Evolutionary conservation across 495 filamentous ascomycete genomes (phyloP), one percentile per base, ranked within the genome.

Genomic region (Penicillium crystallinum): DNA sequence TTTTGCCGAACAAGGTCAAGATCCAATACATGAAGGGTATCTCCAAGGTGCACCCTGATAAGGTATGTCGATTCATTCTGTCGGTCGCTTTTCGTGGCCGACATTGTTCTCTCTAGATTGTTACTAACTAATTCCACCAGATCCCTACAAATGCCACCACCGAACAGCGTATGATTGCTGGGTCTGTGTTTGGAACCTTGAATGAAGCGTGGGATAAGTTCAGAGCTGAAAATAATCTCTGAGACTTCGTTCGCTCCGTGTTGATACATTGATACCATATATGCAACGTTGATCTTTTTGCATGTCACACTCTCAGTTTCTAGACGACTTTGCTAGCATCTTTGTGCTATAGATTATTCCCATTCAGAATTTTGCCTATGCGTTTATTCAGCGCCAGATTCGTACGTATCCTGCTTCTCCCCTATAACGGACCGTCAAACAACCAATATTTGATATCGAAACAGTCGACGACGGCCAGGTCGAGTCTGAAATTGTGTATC

Each of bases 121-220:
- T 29, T 43, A 61, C 45, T 34, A 47, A 40, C 39, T 7, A 25
- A 14, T 21, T 30, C 12, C 11, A 36, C 14, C 41, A 98, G 93
- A 84, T 98, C 54, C 73, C 91, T 12, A 88, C 86, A 62, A 81
- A 85, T 53, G 91, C 93, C 25, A 91, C 82, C n/a, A 97, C 91
- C 2, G 95, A 97, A 69, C 89, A 96, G 53, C 82, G 80, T 37
- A 95, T 98, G 86, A 89, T 97, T 66, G 88, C 90, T 44, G 88
- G 82, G 7, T 83, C 86, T 6, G 93, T 98, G 15, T 98, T 98
- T 61, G 87, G 85, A 55, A 87, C 90, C 14, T 74, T 98, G 65
- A 98, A 98, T 64, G 95, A 97, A 70, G 90, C 91, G 6, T 98
- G 93, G 93, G 93, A 98, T 65, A 95, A 91, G 69, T 98, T 98